Conservation (phyloP, 1,139 yeast genomes). For the Zygoascus sp. region DNA sequence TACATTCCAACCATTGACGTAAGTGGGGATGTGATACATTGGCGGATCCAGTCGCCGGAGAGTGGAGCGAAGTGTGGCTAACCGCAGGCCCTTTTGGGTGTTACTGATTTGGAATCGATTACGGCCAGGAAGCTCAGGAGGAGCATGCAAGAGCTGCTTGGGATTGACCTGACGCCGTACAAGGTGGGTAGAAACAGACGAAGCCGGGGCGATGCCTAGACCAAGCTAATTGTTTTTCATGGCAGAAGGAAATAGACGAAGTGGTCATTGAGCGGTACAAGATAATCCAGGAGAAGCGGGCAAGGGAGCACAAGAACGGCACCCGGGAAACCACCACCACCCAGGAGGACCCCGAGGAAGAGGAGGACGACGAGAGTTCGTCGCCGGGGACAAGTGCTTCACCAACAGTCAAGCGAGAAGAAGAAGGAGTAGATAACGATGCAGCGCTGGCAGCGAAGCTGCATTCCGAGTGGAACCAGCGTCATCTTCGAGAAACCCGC, state of each 20-base stretch:
- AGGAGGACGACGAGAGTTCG: background rate
- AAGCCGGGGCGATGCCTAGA: background rate
- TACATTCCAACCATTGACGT: conserved; percentile 70
- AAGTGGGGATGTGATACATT: too few relatives aligned
- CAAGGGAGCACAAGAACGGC: background rate
- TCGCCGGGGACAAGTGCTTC: background rate
- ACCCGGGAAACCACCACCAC: background rate
- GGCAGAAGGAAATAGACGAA: conserved; percentile 53
- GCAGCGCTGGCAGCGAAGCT: conserved; percentile 46
- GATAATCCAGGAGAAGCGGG: conserved; percentile 39
- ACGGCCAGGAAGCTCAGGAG: conserved; percentile 68
- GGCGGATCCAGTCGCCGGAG: background rate
- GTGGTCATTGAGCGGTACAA: conserved; percentile 59
- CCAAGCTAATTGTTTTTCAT: background rate
- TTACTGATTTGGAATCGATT: conserved; percentile 66
- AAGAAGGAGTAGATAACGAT: conserved; percentile 29
- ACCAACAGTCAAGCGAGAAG: background rate
- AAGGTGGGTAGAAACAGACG: conserved; percentile 28
- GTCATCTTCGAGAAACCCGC: conserved; percentile 16
- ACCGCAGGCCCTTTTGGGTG: conserved; percentile 60
- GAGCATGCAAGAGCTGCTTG: conserved; percentile 65
- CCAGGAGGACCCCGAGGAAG: background rate
- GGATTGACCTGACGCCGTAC: conserved; percentile 48
- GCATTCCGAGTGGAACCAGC: conserved; percentile 35
- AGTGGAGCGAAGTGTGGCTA: background rate